phyloP scores from a whole-genome alignment of 1,284 basidiomycete species.

The Trichosporon sp. region DNA sequence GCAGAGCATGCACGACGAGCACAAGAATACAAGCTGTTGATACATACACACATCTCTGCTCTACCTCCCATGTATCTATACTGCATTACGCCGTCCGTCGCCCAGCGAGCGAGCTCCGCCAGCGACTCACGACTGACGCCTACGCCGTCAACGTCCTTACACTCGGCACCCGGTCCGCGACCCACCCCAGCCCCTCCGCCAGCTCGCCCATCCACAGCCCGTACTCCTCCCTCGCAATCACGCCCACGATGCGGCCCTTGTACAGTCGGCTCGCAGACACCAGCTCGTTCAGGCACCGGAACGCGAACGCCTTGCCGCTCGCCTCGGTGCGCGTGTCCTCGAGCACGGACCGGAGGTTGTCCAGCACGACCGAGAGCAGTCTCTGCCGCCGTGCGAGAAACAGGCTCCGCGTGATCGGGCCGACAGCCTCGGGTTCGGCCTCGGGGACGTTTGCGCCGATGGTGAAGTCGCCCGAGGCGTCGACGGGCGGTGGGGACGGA shows the following conservation, averaged over 20 bases:
- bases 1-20: no score
- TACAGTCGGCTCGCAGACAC: slow-evolving; percentile 14
- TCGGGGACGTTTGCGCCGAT: not conserved
- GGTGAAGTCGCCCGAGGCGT: slow-evolving; percentile 14
- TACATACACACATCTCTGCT: not conserved
- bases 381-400: slow-evolving; percentile 26
- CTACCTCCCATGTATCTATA: not conserved
- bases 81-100: no score
- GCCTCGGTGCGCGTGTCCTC: slow-evolving; percentile 20
- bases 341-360: slow-evolving; percentile 28
- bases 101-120: no score
- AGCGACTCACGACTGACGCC: not conserved
- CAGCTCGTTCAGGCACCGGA: slow-evolving; percentile 41
- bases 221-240: slow-evolving; percentile 14
- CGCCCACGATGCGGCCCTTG: slow-evolving; percentile 4
- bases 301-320: slow-evolving; percentile 38
- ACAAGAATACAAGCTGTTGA: not conserved
- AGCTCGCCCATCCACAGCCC: not conserved
- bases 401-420: slow-evolving; percentile 9
- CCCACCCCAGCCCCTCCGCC: not conserved
- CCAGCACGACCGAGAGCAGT: slow-evolving; percentile 26
- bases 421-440: not conserved
- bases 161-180: not conserved
- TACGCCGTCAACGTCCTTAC: not conserved
- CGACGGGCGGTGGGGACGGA: not conserved